Evolutionary conservation across 1,284 basidiomycete genomes (phyloP), one percentile per base, ranked within the genome.

Genomic region (Testicularia cyperi): DNA sequence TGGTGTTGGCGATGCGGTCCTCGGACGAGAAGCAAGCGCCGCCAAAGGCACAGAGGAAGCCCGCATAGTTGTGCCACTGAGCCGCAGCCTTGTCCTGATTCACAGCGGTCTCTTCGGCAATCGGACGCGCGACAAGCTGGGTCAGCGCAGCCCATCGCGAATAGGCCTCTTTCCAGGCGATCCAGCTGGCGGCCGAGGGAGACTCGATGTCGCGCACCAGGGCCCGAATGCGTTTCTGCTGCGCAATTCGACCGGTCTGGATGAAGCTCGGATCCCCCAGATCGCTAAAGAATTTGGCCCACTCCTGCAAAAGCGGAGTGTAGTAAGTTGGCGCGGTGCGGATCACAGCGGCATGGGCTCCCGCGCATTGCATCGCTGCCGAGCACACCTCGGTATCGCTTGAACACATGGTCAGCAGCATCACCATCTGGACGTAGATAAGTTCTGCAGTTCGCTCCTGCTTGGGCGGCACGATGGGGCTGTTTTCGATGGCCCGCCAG

Each of bases 51-150:
- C 88, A 84, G 30, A 94, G 78, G 76, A 88, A 89, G 21, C 90
- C 80, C 0, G 88, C 86, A 18, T 90, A 80, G 74, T 94, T 91
- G 70, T 90, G 87, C 91, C 91, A 95, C 63, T 90, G 68, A n/a
- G n/a, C n/a, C 2, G 66, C 68, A 3, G 70, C 70, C 44, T 65
- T 70, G 24, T 69, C 66, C 39, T 70, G 67, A 8, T 56, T 61
- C 4, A 54, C 39, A 15, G 44, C 36, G 13, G 85, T 83, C 54
- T 85, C 82, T 15, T 90, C 88, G 85, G 88, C 65, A 9, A 51
- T 27, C 37, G 53, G 32, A 10, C 52, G 26, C 15, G 47, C 60
- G 14, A 68, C 65, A 9, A 69, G 28, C 35, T 49, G 55, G 10
- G 70, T 73, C 23, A 87, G 74, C 6, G 78, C 74, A 21, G 80